These are phyloP conservation scores for Diaporthe ilicicola DNA, from an alignment of 2,329 filamentous ascomycete genomes.

Conservation along the genomic window DNA sequence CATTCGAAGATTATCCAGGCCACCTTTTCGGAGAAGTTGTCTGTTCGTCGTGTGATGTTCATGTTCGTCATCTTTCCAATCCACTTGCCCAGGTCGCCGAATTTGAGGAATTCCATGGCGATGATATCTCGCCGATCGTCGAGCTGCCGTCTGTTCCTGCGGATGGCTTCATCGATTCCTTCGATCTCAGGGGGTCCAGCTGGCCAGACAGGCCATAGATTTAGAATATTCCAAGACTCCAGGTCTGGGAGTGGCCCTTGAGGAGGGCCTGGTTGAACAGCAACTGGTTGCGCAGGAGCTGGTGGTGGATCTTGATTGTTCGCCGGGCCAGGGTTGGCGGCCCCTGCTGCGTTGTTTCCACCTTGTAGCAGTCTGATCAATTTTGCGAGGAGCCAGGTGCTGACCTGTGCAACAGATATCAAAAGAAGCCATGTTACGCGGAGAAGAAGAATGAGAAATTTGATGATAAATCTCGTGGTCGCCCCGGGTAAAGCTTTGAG, in stretches of 20 bases:
- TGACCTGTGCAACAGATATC: no score
- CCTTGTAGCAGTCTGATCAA: neutral
- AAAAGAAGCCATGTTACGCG: no score
- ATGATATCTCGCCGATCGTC: neutral
- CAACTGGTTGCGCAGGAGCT: neutral
- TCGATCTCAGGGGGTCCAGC: neutral
- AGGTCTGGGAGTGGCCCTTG: no score
- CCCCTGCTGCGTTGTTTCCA: no score
- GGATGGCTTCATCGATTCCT: neutral
- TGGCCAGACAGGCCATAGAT: neutral
- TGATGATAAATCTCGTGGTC: no score
- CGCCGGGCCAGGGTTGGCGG: neutral
- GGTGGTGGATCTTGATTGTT: neutral
- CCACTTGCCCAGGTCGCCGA: constrained; percentile 12
- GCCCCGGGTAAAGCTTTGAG: no score
- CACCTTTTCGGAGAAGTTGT: neutral
- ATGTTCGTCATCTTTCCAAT: neutral
- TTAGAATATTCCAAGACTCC: neutral
- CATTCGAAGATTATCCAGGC: constrained; percentile 21
- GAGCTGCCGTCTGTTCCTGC: neutral
- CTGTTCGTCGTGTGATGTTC: neutral
- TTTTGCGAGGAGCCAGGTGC: neutral
- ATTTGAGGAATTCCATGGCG: neutral
- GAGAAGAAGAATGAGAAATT: no score
- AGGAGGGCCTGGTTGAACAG: neutral